Evolutionary conservation across 495 filamentous ascomycete genomes (phyloP).

Genomic region (Neurospora sp.): DNA sequence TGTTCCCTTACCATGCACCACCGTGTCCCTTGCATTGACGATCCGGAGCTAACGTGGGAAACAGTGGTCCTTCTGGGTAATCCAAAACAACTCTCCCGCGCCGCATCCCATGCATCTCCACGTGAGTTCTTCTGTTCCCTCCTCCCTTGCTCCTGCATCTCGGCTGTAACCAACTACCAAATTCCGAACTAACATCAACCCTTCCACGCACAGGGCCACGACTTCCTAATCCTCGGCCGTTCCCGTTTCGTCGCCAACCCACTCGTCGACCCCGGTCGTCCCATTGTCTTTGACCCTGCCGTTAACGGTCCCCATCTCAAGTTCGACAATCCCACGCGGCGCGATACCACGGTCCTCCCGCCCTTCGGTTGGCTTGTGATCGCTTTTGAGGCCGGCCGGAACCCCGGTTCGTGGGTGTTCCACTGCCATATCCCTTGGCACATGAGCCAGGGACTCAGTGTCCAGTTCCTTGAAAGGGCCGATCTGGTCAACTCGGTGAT

Average conservation of each 20-base stretch:
- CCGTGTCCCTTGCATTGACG: background rate
- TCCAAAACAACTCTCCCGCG: conserved; percentile 17
- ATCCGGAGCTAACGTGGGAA: conserved; percentile 6
- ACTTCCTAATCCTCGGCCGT: conserved; percentile 46
- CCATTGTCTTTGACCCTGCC: background rate
- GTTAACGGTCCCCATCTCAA: conserved; percentile 14
- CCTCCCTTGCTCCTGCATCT: background rate
- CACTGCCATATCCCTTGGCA: conserved; percentile 42
- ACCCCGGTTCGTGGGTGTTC: conserved; percentile 32
- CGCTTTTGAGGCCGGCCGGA: conserved; percentile 28
- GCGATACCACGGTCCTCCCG: conserved; percentile 29
- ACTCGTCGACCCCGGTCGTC: background rate
- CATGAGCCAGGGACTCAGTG: conserved; percentile 31
- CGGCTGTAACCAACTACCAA: no score
- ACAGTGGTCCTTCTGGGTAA: conserved; percentile 35
- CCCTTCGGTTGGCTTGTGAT: conserved; percentile 22
- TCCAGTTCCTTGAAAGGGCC: conserved; percentile 31
- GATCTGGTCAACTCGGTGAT: background rate
- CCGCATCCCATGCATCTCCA: conserved; percentile 45
- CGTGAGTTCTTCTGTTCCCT: conserved; percentile 5
- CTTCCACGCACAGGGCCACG: conserved; percentile 28
- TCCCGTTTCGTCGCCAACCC: conserved; percentile 1
- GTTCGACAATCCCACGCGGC: conserved; percentile 27
- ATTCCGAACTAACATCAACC: background rate
- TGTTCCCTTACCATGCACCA: conserved; percentile 15